A percentile compares a stretch with the other conserved stretches of the same genome.
These are phyloP conservation scores for Debaryomyces sp. DNA, from an alignment of 1,139 yeast genomes.

Conservation along the genomic window DNA sequence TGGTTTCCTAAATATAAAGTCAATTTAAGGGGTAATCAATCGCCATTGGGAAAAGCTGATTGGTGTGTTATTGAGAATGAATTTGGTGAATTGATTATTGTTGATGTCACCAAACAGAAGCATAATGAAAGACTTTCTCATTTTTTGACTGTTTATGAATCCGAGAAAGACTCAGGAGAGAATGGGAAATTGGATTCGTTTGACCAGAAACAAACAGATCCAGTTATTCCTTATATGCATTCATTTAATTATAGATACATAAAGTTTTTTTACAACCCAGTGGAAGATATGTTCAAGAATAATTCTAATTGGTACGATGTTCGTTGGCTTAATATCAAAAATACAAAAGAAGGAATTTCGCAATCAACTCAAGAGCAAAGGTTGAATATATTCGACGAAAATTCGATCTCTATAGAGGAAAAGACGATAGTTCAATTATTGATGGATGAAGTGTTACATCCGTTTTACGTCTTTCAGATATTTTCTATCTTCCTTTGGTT, in stretches of 20 bases:
- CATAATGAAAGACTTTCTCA: conserved; percentile 75
- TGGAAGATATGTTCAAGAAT: conserved; percentile 82
- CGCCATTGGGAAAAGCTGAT: conserved; percentile 79
- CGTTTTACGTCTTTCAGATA: conserved; percentile 91
- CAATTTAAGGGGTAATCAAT: conserved; percentile 62
- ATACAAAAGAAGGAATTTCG: conserved; percentile 70
- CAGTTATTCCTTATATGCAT: conserved; percentile 69
- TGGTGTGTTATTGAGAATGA: conserved; percentile 96
- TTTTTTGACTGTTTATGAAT: conserved; percentile 46
- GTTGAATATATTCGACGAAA: conserved; percentile 71
- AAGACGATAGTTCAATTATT: conserved; percentile 67
- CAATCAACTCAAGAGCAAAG: conserved; percentile 72
- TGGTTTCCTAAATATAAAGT: conserved; percentile 87
- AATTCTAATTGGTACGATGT: conserved; percentile 85
- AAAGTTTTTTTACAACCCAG: conserved; percentile 79
- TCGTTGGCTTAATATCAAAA: conserved; percentile 65
- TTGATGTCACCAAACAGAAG: conserved; percentile 56
- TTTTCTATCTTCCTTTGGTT: conserved; percentile 92
- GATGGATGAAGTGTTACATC: conserved; percentile 88
- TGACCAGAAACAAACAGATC: conserved; percentile 45
- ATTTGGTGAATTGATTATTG: conserved; percentile 78
- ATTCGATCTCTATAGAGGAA: conserved; percentile 74
- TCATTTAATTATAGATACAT: conserved; percentile 82
- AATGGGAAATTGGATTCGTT: conserved; percentile 15
- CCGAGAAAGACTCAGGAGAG: conserved; percentile 21